phyloP scores from a whole-genome alignment of 306 rosid genomes.

The Mucuna pruriens region DNA sequence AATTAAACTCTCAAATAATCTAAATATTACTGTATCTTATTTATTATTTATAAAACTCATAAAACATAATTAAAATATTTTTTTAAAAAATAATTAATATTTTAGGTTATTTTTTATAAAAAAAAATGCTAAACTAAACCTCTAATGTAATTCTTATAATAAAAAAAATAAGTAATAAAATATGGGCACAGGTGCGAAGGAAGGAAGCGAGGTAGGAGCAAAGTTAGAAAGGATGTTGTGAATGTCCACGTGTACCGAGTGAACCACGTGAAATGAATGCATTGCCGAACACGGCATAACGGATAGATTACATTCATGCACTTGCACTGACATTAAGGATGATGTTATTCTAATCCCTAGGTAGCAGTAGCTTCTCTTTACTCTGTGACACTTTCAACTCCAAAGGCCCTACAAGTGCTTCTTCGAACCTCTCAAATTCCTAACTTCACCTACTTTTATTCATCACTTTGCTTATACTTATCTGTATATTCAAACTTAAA shows the following conservation, averaged over 20 bases:
- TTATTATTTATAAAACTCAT: too few species aligned
- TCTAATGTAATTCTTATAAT: too few species aligned
- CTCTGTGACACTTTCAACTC: background rate
- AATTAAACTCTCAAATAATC: too few species aligned
- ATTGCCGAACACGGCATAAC: background rate
- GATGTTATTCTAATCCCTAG: conserved; percentile 34
- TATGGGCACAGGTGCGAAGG: background rate
- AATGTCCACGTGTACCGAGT: background rate
- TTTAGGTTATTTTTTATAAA: too few species aligned
- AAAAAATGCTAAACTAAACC: too few species aligned
- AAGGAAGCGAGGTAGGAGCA: background rate
- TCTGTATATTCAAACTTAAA: background rate
- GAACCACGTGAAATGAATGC: background rate
- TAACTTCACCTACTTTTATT: background rate
- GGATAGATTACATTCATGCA: background rate
- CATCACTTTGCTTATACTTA: background rate
- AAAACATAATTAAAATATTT: too few species aligned
- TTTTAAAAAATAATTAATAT: too few species aligned
- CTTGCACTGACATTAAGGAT: conserved; percentile 50
- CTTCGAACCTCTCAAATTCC: conserved; percentile 31
- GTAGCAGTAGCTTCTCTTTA: background rate
- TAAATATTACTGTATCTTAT: too few species aligned
- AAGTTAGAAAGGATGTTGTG: background rate
- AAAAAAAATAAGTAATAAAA: too few species aligned
- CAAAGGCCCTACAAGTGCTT: conserved; percentile 25